These are phyloP conservation scores for Biscogniauxia sp. DNA, from an alignment of 2,329 filamentous ascomycete species.

Conservation along the genomic window DNA sequence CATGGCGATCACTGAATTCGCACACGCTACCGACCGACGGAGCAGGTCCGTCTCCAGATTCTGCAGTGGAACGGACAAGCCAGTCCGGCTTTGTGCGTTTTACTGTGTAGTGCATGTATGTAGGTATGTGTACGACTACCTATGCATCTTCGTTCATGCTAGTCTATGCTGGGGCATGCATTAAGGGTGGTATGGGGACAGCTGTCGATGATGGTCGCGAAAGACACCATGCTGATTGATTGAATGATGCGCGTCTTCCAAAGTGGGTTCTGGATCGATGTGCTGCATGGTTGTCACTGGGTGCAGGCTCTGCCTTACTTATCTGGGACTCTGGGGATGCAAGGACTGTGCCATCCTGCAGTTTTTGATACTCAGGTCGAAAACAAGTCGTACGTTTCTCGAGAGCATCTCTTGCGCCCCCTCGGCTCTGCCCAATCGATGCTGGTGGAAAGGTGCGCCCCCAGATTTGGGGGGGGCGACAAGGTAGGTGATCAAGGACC, in stretches of 20 bases:
- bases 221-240: not conserved
- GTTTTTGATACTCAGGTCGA: not conserved
- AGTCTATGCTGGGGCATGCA: slow-evolving; percentile 8
- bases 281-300: slow-evolving; percentile 12
- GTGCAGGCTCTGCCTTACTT: slow-evolving; percentile 4
- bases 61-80: slow-evolving; percentile 11
- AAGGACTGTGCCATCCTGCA: not conserved
- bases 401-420: not conserved
- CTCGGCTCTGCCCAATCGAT: not conserved
- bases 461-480: not conserved
- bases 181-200: not conserved
- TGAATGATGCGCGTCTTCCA: not conserved
- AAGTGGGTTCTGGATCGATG: slow-evolving; percentile 3
- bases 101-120: not conserved
- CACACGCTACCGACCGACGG: slow-evolving; percentile 4
- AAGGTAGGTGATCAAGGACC: not conserved
- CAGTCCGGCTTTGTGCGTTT: not conserved
- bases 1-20: slow-evolving; percentile 18
- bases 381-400: not conserved
- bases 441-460: not conserved
- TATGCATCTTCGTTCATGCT: slow-evolving; percentile 10
- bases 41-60: slow-evolving; percentile 5
- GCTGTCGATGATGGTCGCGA: not conserved
- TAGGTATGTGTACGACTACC: too few relatives aligned
- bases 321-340: slow-evolving; percentile 1